Percentiles rank a stretch among this genome's conserved stretches.
Conservation (phyloP, 1,139 yeast genomes). For the Geotrichum phurueaensis region DNA sequence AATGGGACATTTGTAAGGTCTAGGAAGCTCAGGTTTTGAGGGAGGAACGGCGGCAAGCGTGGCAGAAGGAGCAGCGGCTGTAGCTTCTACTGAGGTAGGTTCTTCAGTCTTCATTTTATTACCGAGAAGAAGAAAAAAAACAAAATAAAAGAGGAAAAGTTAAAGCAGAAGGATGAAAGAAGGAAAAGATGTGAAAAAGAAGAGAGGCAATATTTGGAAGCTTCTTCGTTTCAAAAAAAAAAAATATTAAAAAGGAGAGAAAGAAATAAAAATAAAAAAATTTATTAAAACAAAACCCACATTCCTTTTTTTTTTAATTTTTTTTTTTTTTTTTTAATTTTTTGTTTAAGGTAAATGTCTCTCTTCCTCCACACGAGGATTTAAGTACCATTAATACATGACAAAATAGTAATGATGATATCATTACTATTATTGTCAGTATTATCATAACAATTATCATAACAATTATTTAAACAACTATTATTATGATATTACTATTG, state of each 20-base stretch:
- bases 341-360: no score
- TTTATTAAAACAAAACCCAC: not conserved
- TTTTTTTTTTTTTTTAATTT: not conserved
- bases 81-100: not conserved
- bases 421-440: not conserved
- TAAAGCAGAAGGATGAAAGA: not conserved
- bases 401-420: not conserved
- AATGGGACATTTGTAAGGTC: conserved; percentile 88
- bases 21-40: conserved; percentile 36
- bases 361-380: no score
- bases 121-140: not conserved
- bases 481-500: no score
- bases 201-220: not conserved
- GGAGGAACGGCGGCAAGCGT: conserved; percentile 2
- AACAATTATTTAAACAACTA: no score
- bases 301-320: not conserved
- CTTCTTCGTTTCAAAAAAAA: not conserved
- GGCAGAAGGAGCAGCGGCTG: not conserved
- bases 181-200: not conserved
- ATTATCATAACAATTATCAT: no score
- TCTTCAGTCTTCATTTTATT: not conserved
- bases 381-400: not conserved
- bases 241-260: not conserved
- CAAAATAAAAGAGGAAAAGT: not conserved
- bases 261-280: not conserved